Conservation (phyloP, 495 filamentous ascomycete genomes). For the Rusavskia elegans region DNA sequence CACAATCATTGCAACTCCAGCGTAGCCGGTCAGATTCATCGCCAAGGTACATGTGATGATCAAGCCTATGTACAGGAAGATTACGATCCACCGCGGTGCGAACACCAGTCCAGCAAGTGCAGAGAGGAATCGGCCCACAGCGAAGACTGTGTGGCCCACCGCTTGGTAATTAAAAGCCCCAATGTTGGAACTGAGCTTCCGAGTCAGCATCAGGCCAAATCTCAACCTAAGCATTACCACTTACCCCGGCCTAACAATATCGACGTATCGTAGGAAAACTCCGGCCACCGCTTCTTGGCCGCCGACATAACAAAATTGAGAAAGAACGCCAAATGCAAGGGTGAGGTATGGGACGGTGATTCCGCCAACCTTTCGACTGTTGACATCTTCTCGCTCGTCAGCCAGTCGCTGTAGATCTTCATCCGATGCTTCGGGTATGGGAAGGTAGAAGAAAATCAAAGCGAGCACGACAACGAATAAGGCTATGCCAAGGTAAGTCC, state of each 20-base stretch:
- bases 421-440: conserved; percentile 52
- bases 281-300: conserved; percentile 44
- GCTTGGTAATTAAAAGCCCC: conserved; percentile 29
- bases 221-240: not conserved
- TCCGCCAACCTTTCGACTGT: conserved; percentile 27
- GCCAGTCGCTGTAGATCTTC: conserved; percentile 42
- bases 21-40: conserved; percentile 33
- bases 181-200: conserved; percentile 12
- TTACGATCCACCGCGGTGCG: conserved; percentile 47
- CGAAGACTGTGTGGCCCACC: conserved; percentile 44
- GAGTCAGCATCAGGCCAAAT: conserved; percentile 17
- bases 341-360: conserved; percentile 41
- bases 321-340: conserved; percentile 37
- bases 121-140: conserved; percentile 44
- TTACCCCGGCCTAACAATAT: conserved; percentile 17
- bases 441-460: conserved; percentile 47
- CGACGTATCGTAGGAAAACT: conserved; percentile 27
- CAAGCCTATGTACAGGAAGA: conserved; percentile 36
- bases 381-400: conserved; percentile 32
- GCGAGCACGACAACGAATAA: conserved; percentile 50
- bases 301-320: conserved; percentile 50
- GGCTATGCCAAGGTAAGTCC: conserved; percentile 55
- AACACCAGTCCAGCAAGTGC: conserved; percentile 37
- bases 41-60: conserved; percentile 37
- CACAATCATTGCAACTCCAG: conserved; percentile 33